Conservation (phyloP, 2,329 filamentous ascomycete species). For the Alternaria atra region DNA sequence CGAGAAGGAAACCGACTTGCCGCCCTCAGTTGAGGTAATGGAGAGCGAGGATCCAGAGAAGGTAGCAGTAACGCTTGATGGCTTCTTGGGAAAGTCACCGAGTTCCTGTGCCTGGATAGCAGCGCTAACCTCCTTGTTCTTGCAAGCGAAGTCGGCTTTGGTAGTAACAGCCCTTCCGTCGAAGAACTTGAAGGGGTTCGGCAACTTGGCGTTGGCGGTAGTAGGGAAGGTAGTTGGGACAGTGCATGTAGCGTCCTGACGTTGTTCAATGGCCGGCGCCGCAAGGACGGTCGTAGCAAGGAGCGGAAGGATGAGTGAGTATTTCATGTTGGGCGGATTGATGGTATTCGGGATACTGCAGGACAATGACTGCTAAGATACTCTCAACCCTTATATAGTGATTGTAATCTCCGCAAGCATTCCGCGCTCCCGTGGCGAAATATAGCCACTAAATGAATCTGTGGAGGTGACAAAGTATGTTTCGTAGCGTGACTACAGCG, state of each 20-base stretch:
- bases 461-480: conserved; percentile 30
- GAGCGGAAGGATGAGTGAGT: conserved; percentile 41
- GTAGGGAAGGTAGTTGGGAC: conserved; percentile 44
- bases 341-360: conserved; percentile 14
- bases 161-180: conserved; percentile 48
- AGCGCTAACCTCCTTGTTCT: conserved; percentile 49
- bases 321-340: conserved; percentile 40
- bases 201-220: conserved; percentile 44
- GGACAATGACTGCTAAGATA: conserved; percentile 8
- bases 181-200: conserved; percentile 52
- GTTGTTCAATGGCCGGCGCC: conserved; percentile 39
- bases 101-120: conserved; percentile 51
- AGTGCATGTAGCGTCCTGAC: conserved; percentile 41
- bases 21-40: conserved; percentile 46
- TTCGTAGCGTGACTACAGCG: conserved; percentile 36
- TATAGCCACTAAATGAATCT: conserved; percentile 37
- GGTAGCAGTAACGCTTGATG: conserved; percentile 44
- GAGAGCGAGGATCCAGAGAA: conserved; percentile 44
- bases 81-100: conserved; percentile 50
- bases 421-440: conserved; percentile 35
- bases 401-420: conserved; percentile 8
- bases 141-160: conserved; percentile 48
- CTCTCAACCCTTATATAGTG: conserved; percentile 23
- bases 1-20: conserved; percentile 50
- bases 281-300: conserved; percentile 43